These are phyloP conservation scores for Wickerhamomyces silvicola DNA, from an alignment of 805 yeast genomes.

Conservation along the genomic window DNA sequence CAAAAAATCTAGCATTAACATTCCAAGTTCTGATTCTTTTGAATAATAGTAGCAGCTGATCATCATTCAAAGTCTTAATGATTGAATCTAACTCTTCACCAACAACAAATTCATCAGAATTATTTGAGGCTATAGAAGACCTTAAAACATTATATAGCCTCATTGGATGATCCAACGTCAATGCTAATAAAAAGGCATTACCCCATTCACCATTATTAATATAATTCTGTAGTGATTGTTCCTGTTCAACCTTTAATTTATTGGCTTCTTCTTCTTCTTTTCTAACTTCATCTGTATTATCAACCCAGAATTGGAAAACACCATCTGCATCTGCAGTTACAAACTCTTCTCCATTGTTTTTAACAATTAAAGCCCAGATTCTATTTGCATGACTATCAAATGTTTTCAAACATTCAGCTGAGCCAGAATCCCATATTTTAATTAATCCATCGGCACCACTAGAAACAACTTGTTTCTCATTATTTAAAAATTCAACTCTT, in stretches of 20 bases:
- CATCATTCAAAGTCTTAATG: slow-evolving; percentile 49
- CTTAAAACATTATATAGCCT: slow-evolving; percentile 72
- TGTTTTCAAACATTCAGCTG: slow-evolving; percentile 77
- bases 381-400: slow-evolving; percentile 91
- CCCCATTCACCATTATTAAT: slow-evolving; percentile 75
- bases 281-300: slow-evolving; percentile 70
- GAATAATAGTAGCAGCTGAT: slow-evolving; percentile 55
- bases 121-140: slow-evolving; percentile 42
- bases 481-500: slow-evolving; percentile 63
- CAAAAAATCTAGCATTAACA: slow-evolving; percentile 74
- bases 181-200: slow-evolving; percentile 79
- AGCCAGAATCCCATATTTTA: slow-evolving; percentile 78
- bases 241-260: slow-evolving; percentile 68
- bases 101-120: slow-evolving; percentile 36
- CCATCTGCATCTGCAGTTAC: slow-evolving; percentile 96
- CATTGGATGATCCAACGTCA: slow-evolving; percentile 87
- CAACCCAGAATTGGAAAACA: slow-evolving; percentile 81
- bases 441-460: slow-evolving; percentile 93
- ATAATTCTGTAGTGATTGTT: slow-evolving; percentile 76
- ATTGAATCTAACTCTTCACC: slow-evolving; percentile 55
- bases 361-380: slow-evolving; percentile 81
- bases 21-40: slow-evolving; percentile 92
- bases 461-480: slow-evolving; percentile 58
- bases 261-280: slow-evolving; percentile 43
- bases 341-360: slow-evolving; percentile 60